Evolutionary conservation across 208 protist species (phyloP), one percentile per base, ranked within the genome.

Genomic region (Trypanosoma boissoni): DNA sequence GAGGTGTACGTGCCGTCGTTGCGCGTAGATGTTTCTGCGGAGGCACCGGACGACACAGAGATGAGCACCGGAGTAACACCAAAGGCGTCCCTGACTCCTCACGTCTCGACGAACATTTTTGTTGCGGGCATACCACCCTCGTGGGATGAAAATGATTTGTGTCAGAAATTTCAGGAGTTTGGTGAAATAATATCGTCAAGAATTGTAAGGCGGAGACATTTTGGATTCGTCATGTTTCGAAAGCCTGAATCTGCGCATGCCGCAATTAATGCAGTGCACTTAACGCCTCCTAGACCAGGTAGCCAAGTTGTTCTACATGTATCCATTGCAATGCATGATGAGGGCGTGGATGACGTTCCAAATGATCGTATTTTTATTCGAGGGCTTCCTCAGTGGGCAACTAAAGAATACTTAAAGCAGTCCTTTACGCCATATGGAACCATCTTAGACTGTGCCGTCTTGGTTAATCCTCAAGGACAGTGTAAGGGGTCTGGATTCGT

Each of bases 401-500:
- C 83, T 12, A 91, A 91, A 59, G 88, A 91, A 37, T 83, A 95
- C 63, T 54, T 95, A 8, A 64, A 61, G 16, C 75, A 88, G 44
- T 73, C 64, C 23, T 95, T 95, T 61, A 48, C 70, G 1, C 58
- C 52, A 0, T 92, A 78, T 72, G 88, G 88, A 12, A 76, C 27
- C 26, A 86, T 92, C 55, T 49, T 70, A 28, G 80, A 92, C 34
- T 79, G 76, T 29, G 84, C 80, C 1, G 83, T 95, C 7, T 48
- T 95, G n/a, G 91, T 89, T 69, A 92, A 92, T 43, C 69, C 76
- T n/a, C 65, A 85, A 23, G 88, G 88, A n/a, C 88, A 95, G 62
- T 95, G 88, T 64, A 95, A 95, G 64, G 88, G 88, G 2, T 91
- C 85, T 24, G 88, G 88, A 4, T 95, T 95, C 70, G 88, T 92